Base-by-base conservation (phyloP, 768 basidiomycete genomes). In the Pleurotus cornucopiae region DNA sequence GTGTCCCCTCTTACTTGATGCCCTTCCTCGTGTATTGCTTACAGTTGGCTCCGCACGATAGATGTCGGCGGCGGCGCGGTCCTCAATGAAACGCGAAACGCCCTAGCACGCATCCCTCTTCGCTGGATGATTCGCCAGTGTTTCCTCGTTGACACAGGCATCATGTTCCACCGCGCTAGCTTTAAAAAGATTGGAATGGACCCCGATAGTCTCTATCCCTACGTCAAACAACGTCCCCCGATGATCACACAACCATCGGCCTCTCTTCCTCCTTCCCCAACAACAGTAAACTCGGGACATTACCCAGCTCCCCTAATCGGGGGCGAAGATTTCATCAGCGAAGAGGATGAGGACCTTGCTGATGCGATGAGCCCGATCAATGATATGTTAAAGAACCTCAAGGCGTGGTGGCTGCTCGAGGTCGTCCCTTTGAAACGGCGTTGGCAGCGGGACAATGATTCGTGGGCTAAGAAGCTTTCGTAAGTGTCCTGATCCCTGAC, bases 51-150 rank as follows among this genome's bases (percentile, higher is more conserved):
- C 23, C 23, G 23, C 23, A 12, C 43, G 49, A 23, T 59, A 89
- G 88, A 91, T 61, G 78, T 92, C 16, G 90, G 91, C 1, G 90
- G 90, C 16, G 88, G 88, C 2, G 82, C 83, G 2, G 83, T 84
- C 11, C 58, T 61, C 30, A 86, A 91, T 57, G 78, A 75, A 51
- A 73, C 75, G 0, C 76, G 73, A 12, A 79, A 86, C 61, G 81
- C 76, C 46, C 76, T 91, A 2, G 83, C 88, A 1, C 82, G 87
- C 39, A 86, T 91, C 43, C 73, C 89, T 1, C 75, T 92, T 30
- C 81, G 88, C 51, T 92, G 87, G 87, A 88, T 89, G 85, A 71
- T 89, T 40, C 79, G 85, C 47, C 77, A 88, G 62, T 84, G 81
- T 59, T 83, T 86, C 71, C 67, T 70, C 5, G 63, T 78, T 26